Evolutionary conservation across 2,329 filamentous ascomycete species (phyloP), one percentile per base, ranked within the genome.

Genomic region (Botrytis tulipae): DNA sequence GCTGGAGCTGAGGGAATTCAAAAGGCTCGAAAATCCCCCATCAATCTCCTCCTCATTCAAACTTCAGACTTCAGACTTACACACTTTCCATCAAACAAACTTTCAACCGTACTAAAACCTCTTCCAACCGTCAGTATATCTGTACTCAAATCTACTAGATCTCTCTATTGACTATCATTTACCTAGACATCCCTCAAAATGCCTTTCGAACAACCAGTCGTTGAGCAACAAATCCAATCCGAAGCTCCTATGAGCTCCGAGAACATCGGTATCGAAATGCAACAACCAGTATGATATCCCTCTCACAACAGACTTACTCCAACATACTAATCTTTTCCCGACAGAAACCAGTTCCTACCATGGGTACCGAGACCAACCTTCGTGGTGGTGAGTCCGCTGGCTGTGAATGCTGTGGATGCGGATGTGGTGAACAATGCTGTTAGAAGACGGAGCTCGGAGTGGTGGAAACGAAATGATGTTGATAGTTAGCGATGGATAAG

Each of bases 181-280:
- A 42, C 29, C n/a, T 48, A 69, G 63, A 69, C 6, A 40, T 62
- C 14, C 25, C 12, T 75, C 76, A 78, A 62, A 25, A 80, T 80
- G 79, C 77, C 79, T 78, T 72, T 75, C 74, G 73, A 75, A 72
- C 75, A 76, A 67, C 61, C 78, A 66, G 73, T 77, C 72, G 76
- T 73, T n/a, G 71, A 78, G 32, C 79, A 80, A 73, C 79, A 79
- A 71, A 66, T 77, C 57, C 77, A 79, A 75, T 77, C 76, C 70
- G 72, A 77, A 29, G 76, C 78, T 76, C 77, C 78, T 32, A 80
- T 80, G 79, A 76, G 75, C 60, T 73, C 75, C 54, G 71, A 70
- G 51, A 75, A 75, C 62, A 66, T 61, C 63, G 75, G 46, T 60
- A 71, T 80, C 68, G 77, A 79, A 63, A 69, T 70, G 59, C 66